phyloP scores from a whole-genome alignment of 129 eudicot species.

The Flaveria bidentis region DNA sequence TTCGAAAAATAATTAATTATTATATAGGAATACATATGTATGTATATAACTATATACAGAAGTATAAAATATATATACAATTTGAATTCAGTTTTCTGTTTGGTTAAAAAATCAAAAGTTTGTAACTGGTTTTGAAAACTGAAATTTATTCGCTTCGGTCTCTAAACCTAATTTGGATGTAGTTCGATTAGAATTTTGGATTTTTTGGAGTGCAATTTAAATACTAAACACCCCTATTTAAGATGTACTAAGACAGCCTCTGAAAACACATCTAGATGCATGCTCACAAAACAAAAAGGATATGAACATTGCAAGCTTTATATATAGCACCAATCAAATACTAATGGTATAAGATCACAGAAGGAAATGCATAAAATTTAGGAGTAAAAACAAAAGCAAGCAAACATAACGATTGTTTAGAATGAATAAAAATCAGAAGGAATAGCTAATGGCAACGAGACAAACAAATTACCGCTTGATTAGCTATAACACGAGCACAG shows the following conservation, averaged over 20 bases:
- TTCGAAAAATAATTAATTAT: background rate
- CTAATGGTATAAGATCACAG: background rate
- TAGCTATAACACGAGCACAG: conserved; percentile 96
- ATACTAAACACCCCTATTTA: no score
- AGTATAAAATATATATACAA: background rate
- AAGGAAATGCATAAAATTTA: background rate
- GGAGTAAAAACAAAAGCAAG: conserved; percentile 8
- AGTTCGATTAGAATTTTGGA: no score
- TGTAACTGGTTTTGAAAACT: no score
- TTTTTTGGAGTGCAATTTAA: no score
- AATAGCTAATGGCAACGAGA: background rate
- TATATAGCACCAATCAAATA: background rate
- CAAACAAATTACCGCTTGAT: conserved; percentile 72
- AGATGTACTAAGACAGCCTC: background rate
- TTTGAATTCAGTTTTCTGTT: background rate
- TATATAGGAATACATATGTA: background rate
- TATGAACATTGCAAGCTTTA: conserved; percentile 5
- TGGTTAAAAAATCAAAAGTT: no score
- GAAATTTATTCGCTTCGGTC: no score
- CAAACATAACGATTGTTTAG: background rate
- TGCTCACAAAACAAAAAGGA: background rate
- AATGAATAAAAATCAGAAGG: conserved; percentile 15
- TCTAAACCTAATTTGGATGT: no score
- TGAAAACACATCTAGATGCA: background rate
- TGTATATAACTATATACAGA: background rate